Evolutionary conservation across 345 rosid species (phyloP).

Genomic region (Linum lewisii): DNA sequence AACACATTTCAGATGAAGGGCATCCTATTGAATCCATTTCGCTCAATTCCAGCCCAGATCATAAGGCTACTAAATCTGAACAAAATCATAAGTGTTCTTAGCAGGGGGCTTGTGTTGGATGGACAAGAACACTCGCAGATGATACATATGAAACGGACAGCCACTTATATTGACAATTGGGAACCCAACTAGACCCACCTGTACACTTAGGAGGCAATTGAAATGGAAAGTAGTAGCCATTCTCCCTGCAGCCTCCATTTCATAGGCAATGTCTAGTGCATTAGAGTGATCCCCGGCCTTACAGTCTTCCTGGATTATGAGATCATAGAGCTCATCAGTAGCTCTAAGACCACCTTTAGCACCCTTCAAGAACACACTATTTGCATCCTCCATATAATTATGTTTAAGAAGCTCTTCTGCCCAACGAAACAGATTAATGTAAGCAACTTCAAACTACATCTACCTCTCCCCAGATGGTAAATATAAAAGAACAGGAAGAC

Average conservation of each 20-base stretch:
- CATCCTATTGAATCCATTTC: too few species aligned
- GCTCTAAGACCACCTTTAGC: conserved; percentile 75
- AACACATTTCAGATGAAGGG: too few species aligned
- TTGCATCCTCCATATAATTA: conserved; percentile 76
- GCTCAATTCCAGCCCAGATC: too few species aligned
- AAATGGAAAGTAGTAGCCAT: conserved; percentile 93
- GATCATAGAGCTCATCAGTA: conserved; percentile 73
- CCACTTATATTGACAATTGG: not conserved
- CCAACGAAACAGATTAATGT: conserved; percentile 1
- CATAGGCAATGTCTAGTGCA: conserved; percentile 81
- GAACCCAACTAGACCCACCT: conserved; percentile 40
- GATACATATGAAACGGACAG: not conserved
- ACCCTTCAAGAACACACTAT: conserved; percentile 76
- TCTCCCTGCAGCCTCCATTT: conserved; percentile 95
- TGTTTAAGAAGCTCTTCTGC: conserved; percentile 74
- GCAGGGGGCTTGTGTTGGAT: not conserved
- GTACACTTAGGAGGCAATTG: conserved; percentile 91
- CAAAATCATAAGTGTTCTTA: too few species aligned
- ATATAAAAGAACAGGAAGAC: not conserved
- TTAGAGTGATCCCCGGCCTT: conserved; percentile 93
- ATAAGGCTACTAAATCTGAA: too few species aligned
- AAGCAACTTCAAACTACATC: conserved; percentile 8
- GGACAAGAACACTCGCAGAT: not conserved
- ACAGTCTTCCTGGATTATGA: conserved; percentile 80
- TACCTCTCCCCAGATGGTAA: not conserved